These are phyloP conservation scores for Lentithecium fluviatile DNA, from an alignment of 495 filamentous ascomycete species.

Conservation along the genomic window DNA sequence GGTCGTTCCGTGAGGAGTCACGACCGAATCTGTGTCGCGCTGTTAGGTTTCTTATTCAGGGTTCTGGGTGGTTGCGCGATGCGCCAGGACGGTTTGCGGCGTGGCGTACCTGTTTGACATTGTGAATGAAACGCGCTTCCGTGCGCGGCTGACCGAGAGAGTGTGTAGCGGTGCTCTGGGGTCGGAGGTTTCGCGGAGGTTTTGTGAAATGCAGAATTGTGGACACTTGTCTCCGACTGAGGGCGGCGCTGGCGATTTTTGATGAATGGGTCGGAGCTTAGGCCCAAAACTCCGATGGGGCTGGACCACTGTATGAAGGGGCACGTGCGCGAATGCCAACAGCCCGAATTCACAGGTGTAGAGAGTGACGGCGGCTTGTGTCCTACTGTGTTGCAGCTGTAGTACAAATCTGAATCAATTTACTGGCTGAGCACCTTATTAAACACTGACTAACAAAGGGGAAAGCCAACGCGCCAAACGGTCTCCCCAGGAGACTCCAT, in stretches of 20 bases:
- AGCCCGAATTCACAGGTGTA: too few relatives aligned
- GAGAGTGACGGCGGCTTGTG: too few relatives aligned
- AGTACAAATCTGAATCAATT: too few relatives aligned
- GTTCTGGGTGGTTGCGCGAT: conserved; percentile 2
- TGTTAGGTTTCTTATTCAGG: neutral
- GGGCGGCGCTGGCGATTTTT: neutral
- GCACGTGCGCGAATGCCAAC: too few relatives aligned
- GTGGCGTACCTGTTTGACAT: conserved; percentile 12
- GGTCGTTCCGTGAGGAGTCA: conserved; percentile 60
- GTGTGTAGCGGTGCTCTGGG: neutral
- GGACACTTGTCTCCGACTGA: neutral
- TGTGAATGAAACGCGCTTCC: neutral
- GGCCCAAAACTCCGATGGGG: neutral
- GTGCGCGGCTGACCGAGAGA: neutral
- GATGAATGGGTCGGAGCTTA: neutral
- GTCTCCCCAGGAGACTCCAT: too few relatives aligned
- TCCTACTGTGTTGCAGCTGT: too few relatives aligned
- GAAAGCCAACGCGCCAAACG: too few relatives aligned
- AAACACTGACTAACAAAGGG: too few relatives aligned
- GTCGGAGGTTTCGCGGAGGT: neutral
- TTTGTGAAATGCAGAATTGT: neutral
- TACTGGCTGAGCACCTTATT: too few relatives aligned
- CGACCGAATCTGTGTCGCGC: conserved; percentile 18
- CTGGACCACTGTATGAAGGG: too few relatives aligned
- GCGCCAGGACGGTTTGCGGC: neutral